Percentiles rank a stretch among this genome's conserved stretches.
These are phyloP conservation scores for Phytopythium ostracodes DNA, from an alignment of 352 stramenopile genomes.

Conservation along the genomic window DNA sequence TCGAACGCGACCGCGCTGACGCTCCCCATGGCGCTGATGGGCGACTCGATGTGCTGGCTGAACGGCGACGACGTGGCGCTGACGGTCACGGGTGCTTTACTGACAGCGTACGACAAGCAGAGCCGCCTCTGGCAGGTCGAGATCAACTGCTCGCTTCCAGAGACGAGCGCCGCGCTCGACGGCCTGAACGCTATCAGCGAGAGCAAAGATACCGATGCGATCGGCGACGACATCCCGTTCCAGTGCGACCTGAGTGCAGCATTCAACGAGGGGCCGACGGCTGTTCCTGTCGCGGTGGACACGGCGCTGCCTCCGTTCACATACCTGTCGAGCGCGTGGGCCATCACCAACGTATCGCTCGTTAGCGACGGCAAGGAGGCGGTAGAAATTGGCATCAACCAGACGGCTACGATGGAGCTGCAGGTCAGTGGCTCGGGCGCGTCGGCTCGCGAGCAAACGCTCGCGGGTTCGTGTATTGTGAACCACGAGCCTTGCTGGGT, in stretches of 20 bases:
- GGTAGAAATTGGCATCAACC: slow-evolving; percentile 1
- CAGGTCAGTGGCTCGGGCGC: slow-evolving; percentile 2
- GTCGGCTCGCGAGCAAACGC: slow-evolving; percentile 7
- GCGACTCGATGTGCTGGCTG: slow-evolving; percentile 6
- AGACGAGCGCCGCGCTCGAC: slow-evolving; percentile 4
- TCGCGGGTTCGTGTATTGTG: slow-evolving; percentile 27
- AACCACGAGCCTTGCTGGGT: slow-evolving; percentile 31
- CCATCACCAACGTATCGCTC: slow-evolving; percentile 9
- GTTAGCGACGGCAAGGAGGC: background rate
- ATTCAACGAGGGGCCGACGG: background rate
- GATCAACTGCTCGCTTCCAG: slow-evolving; percentile 7
- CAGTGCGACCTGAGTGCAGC: slow-evolving; percentile 1
- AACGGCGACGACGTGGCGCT: slow-evolving; percentile 4
- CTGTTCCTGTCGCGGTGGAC: slow-evolving; percentile 1
- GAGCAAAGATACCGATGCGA: background rate
- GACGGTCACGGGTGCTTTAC: background rate
- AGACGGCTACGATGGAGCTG: slow-evolving; percentile 4
- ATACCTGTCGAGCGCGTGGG: slow-evolving; percentile 10
- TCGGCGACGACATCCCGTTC: background rate
- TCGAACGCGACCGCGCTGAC: background rate
- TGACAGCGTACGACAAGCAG: slow-evolving; percentile 2
- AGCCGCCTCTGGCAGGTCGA: slow-evolving; percentile 3
- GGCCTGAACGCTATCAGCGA: slow-evolving; percentile 3
- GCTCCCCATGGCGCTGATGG: background rate
- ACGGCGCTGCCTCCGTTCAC: slow-evolving; percentile 2